A percentile compares a stretch with the other conserved stretches of the same genome.
Evolutionary conservation across 257 asterid species (phyloP).

Genomic region (Ocimum tenuiflorum): DNA sequence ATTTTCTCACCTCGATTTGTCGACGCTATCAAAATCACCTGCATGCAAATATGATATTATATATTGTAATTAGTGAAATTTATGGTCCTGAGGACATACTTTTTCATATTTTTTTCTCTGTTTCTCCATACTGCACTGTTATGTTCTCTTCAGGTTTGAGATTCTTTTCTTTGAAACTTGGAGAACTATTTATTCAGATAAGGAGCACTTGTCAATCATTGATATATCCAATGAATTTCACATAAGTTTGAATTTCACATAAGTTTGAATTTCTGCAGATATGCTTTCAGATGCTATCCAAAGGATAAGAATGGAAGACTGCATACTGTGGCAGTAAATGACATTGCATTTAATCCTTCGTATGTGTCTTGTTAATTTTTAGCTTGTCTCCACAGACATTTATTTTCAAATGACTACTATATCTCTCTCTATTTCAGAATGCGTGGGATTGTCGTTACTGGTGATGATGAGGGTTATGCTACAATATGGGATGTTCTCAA

Average conservation of each 20-base stretch:
- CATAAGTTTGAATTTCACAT: too few species aligned
- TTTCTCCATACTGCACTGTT: too few species aligned
- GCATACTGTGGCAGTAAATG: slow-evolving; percentile 63
- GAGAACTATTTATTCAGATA: too few species aligned
- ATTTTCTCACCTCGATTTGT: too few species aligned
- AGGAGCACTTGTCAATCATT: too few species aligned
- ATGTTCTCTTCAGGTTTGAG: too few species aligned
- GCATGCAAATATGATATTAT: too few species aligned
- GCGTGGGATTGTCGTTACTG: slow-evolving; percentile 53
- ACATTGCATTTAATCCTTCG: slow-evolving; percentile 70
- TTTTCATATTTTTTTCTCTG: too few species aligned
- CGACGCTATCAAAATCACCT: too few species aligned
- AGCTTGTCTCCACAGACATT: slow-evolving; percentile 15
- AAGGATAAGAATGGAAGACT: slow-evolving; percentile 45
- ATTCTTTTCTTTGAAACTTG: too few species aligned
- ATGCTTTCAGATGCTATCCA: slow-evolving; percentile 80
- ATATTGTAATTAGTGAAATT: too few species aligned
- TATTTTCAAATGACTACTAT: neutral
- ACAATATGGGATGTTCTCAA: slow-evolving; percentile 64
- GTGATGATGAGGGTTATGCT: slow-evolving; percentile 72
- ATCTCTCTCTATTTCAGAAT: slow-evolving; percentile 35
- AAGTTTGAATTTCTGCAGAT: slow-evolving; percentile 40
- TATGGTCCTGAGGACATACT: too few species aligned
- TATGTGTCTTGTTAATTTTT: slow-evolving; percentile 34
- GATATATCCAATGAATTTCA: neutral